Conservation (phyloP, 2,329 filamentous ascomycete genomes). For the Pseudocercospora macadamiae region DNA sequence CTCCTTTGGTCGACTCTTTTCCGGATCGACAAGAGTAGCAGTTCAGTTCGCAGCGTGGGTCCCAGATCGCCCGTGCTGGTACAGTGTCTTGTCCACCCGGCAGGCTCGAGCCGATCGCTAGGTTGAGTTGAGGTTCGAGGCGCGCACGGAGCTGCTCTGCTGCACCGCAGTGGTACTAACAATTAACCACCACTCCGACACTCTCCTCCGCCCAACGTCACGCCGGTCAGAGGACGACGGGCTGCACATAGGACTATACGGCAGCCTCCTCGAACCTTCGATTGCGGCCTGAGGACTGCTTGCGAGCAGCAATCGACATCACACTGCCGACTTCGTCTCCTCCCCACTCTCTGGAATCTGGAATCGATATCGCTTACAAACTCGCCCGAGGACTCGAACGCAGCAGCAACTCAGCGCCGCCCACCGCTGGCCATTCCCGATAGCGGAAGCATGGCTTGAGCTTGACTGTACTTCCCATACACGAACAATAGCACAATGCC, state of each 20-base stretch:
- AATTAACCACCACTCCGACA: not conserved
- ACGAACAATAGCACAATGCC: constrained; percentile 31
- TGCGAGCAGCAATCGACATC: not conserved
- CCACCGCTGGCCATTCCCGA: not conserved
- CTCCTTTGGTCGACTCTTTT: not conserved
- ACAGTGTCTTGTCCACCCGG: not conserved
- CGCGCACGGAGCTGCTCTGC: not conserved
- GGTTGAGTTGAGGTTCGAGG: not conserved
- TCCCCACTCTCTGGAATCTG: not conserved
- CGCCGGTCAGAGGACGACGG: too few relatives aligned
- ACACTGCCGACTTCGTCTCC: not conserved
- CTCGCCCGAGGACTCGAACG: not conserved
- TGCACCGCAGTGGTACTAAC: not conserved
- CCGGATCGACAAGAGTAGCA: not conserved
- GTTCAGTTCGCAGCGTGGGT: too few relatives aligned
- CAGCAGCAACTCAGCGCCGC: not conserved
- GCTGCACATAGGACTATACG: not conserved
- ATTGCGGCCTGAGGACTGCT: not conserved
- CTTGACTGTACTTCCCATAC: not conserved
- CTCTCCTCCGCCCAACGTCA: too few relatives aligned
- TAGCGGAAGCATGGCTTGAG: constrained; percentile 2
- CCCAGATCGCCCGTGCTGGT: too few relatives aligned
- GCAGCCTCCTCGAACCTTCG: not conserved
- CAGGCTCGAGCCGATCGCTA: not conserved
- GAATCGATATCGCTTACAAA: not conserved